Conservation (phyloP, 495 filamentous ascomycete genomes). For the Trichoderma orchidacearum region DNA sequence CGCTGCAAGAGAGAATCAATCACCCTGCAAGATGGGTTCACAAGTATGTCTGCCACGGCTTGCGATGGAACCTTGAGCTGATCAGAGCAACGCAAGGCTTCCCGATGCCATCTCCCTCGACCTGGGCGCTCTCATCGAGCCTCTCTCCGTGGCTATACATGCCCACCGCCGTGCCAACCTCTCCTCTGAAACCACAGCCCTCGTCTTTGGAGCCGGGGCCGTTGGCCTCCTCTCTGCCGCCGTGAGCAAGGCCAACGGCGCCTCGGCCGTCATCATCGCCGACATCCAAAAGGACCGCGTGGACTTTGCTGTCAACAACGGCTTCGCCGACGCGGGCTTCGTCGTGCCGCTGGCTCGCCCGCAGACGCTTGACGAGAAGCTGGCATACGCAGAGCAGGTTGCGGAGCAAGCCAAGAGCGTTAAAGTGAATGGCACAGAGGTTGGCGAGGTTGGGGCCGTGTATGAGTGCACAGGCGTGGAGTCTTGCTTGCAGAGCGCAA, state of each 20-base stretch:
- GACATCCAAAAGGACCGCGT: constrained; percentile 66
- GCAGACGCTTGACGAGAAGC: constrained; percentile 41
- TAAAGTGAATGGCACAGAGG: constrained; percentile 12
- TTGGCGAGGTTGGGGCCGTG: constrained; percentile 59
- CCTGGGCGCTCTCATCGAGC: constrained; percentile 65
- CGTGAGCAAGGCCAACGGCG: constrained; percentile 43
- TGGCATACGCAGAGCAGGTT: constrained; percentile 46
- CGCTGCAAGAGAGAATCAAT: constrained; percentile 64
- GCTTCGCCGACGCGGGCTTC: constrained; percentile 48
- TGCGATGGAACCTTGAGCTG: background rate
- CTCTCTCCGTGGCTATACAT: constrained; percentile 68
- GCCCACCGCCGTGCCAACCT: constrained; percentile 50
- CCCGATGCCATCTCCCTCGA: constrained; percentile 48
- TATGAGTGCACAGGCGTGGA: constrained; percentile 92
- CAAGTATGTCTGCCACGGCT: constrained; percentile 27
- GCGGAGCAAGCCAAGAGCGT: constrained; percentile 37
- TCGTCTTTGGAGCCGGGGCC: constrained; percentile 72
- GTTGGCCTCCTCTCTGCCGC: constrained; percentile 68
- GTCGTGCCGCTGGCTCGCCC: constrained; percentile 46
- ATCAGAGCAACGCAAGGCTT: too few relatives aligned
- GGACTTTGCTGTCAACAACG: constrained; percentile 54
- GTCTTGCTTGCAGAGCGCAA: constrained; percentile 72
- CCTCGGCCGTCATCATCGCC: constrained; percentile 52
- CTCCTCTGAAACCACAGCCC: constrained; percentile 34
- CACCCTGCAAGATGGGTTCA: constrained; percentile 59